These are phyloP conservation scores for Mortierella sp. DNA, from an alignment of 371 early-diverging fungal species.

Conservation along the genomic window DNA sequence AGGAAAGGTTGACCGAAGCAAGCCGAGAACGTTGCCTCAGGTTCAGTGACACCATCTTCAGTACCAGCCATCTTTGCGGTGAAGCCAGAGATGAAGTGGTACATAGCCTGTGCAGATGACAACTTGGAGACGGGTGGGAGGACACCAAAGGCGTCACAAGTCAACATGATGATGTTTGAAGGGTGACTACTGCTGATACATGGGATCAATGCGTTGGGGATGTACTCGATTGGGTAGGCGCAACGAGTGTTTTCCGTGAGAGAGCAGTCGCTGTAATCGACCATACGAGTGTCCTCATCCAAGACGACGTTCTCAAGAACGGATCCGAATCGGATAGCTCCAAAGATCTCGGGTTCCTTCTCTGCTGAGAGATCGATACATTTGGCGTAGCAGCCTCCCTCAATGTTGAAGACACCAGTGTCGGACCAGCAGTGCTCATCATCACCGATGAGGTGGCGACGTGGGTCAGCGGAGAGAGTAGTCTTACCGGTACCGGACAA, in stretches of 20 bases:
- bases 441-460: conserved; percentile 95
- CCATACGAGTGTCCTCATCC: conserved; percentile 84
- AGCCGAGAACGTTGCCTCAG: conserved; percentile 95
- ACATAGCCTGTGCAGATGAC: conserved; percentile 94
- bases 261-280: conserved; percentile 86
- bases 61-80: conserved; percentile 97
- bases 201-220: conserved; percentile 96
- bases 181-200: conserved; percentile 92
- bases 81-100: conserved; percentile 96
- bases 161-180: conserved; percentile 95
- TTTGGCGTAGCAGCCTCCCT: conserved; percentile 99
- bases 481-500: conserved; percentile 98
- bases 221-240: conserved; percentile 97
- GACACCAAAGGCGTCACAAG: conserved; percentile 98
- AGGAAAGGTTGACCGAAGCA: conserved; percentile 98
- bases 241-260: conserved; percentile 98
- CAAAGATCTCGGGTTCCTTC: conserved; percentile 98
- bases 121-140: conserved; percentile 96
- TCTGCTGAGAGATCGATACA: conserved; percentile 93
- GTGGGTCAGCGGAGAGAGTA: conserved; percentile 96
- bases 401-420: conserved; percentile 96
- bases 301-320: conserved; percentile 97
- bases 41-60: conserved; percentile 96
- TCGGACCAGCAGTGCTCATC: conserved; percentile 99
- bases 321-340: conserved; percentile 94